phyloP scores from a whole-genome alignment of 164 flowering plant genomes.

The Stephania japonica region DNA sequence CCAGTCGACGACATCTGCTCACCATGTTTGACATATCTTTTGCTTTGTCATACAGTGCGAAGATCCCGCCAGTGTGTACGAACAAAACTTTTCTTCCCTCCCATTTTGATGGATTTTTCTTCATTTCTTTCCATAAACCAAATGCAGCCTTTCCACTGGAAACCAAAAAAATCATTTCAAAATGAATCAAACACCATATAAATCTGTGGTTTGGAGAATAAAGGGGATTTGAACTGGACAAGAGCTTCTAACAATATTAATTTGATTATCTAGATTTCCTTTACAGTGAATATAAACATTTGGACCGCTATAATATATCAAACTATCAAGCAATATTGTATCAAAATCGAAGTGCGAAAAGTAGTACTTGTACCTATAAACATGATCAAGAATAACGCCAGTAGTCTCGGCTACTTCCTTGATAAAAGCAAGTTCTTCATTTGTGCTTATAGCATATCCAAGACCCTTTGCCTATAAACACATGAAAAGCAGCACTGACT shows the following conservation, averaged over 20 bases:
- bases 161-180: too few species aligned
- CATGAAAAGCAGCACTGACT: not conserved
- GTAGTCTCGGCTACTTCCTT: conserved; percentile 18
- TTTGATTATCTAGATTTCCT: too few species aligned
- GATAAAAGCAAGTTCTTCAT: conserved; percentile 13
- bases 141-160: conserved; percentile 14
- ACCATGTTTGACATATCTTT: conserved; percentile 14
- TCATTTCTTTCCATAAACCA: conserved; percentile 14
- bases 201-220: too few species aligned
- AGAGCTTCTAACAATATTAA: too few species aligned
- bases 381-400: conserved; percentile 17
- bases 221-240: too few species aligned
- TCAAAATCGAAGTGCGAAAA: not conserved
- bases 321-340: not conserved
- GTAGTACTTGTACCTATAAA: conserved; percentile 6
- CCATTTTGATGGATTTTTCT: conserved; percentile 11
- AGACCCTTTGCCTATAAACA: conserved; percentile 13
- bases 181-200: too few species aligned
- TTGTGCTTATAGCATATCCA: conserved; percentile 11
- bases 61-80: conserved; percentile 15
- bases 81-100: conserved; percentile 13
- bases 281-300: too few species aligned
- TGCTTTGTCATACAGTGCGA: conserved; percentile 13
- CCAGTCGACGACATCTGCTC: conserved; percentile 9
- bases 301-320: too few species aligned